Base-by-base conservation (phyloP, 139 green algal genomes). In the Chlamydomonas schloesseri region DNA sequence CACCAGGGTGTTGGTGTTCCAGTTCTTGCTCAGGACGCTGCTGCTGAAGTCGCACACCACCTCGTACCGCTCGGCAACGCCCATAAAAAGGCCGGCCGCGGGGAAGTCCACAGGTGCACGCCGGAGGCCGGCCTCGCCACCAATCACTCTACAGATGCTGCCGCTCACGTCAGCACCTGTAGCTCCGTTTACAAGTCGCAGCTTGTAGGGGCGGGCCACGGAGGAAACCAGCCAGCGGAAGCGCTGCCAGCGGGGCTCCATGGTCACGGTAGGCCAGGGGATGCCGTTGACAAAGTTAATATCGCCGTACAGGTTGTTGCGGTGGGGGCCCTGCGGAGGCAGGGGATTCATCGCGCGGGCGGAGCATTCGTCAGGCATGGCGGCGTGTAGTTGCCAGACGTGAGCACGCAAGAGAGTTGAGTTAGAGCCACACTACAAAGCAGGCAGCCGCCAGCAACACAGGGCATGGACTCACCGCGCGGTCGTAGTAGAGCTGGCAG, bases 31-130 rank as follows among this genome's bases (percentile, higher is more conserved):
- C n/a, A n/a, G n/a, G n/a, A n/a, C n/a, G 42, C 42, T 50, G 42
- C 42, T 50, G 42, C 28, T 17, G 24, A 82, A 21, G 55, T 82
- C 74, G 55, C 74, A 82, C 31, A 71, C 74, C 31, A 82, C 42
- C 74, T 82, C 74, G 55, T 82, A 82, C 0, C 74, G 74, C 74
- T 82, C 74, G 5, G 74, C 74, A 5, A 82, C 74, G 18, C 74
- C 74, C 9, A 82, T 70, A n/a, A 71, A 55, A 8, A 82, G 21
- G 4, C 74, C 74, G 31, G 28, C 74, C 10, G 55, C 6, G 11
- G 74, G 74, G 55, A 82, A 82, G 37, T 3, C 1, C 53, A 33
- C 55, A 4, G 74, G 74, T 31, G 29, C 34, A 24, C 55, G 37
- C 15, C 47, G 53, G 13, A 55, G 9, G 10, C 74, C 74, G 31